Conservation (phyloP, 345 rosid species). For the Arabidopsis thaliana region DNA sequence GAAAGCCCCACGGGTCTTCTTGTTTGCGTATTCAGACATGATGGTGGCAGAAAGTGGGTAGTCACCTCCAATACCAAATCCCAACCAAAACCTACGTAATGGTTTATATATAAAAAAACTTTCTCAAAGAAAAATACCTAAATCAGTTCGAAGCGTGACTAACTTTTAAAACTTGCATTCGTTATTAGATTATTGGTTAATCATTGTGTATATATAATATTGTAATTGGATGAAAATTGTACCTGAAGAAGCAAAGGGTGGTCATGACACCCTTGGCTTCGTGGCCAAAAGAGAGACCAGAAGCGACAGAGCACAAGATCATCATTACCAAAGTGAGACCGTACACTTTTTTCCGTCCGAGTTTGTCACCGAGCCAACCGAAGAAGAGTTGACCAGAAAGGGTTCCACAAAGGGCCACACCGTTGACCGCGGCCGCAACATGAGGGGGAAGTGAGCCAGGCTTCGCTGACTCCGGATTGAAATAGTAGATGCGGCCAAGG, state of each 20-base stretch:
- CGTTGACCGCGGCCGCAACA: slow-evolving; percentile 50
- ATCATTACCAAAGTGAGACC: slow-evolving; percentile 51
- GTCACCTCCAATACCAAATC: slow-evolving; percentile 49
- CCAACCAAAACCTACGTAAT: slow-evolving; percentile 43
- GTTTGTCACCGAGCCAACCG: slow-evolving; percentile 54
- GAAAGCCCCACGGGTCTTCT: slow-evolving; percentile 73
- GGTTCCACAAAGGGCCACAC: slow-evolving; percentile 47
- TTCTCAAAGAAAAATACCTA: too few relatives aligned
- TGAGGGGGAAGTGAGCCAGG: slow-evolving; percentile 51
- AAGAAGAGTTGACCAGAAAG: slow-evolving; percentile 51
- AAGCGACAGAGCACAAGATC: slow-evolving; percentile 47
- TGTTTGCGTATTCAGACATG: slow-evolving; percentile 51
- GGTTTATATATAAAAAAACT: too few relatives aligned
- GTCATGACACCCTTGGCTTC: slow-evolving; percentile 42
- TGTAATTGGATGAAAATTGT: not conserved
- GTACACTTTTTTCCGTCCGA: slow-evolving; percentile 50
- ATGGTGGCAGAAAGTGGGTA: slow-evolving; percentile 51
- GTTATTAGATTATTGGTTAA: not conserved
- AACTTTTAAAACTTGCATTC: too few relatives aligned
- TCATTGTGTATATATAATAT: not conserved
- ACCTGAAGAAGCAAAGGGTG: slow-evolving; percentile 54
- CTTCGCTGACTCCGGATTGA: slow-evolving; percentile 22
- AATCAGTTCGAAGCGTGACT: too few relatives aligned
- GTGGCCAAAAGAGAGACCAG: slow-evolving; percentile 46
- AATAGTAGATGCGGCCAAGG: slow-evolving; percentile 57